Base-by-base conservation (phyloP, 2,329 filamentous ascomycete species). In the Talaromyces funiculosus region DNA sequence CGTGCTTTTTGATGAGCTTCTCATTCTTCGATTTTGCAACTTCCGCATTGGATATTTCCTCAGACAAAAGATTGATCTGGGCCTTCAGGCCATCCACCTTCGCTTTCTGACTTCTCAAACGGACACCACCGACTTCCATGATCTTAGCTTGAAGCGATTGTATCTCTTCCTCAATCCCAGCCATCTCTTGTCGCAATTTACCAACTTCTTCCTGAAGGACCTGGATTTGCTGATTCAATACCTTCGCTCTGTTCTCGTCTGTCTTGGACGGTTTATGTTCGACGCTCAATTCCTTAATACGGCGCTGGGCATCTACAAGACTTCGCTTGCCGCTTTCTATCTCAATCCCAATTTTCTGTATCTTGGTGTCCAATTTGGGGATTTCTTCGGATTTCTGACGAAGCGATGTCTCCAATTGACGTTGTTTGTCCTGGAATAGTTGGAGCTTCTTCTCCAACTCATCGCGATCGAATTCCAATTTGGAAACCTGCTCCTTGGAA, bases 111-210 rank as follows among this genome's bases (percentile, higher is more conserved):
- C 88, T 85, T 59, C 94, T 88, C 18, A 99, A 85, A 76, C 90
- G 92, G 69, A 97, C 92, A 75, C 94, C 94, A 70, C 94, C 94
- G 64, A 96, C 88, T 75, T 97, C 89, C 94, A 99, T 97, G 70
- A 99, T 99, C 80, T 92, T 96, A 81, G 94, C 88, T 72, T 99
- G 93, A 1, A 99, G 81, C 20, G 83, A 83, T 76, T 96, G 93
- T 76, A 99, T 97, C 74, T 97, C 94, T 26, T 88, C 87, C 72
- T 99, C 94, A 8, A 96, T 86, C 49, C 88, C 94, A 1, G 90
- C 85, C n/a, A 90, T 97, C 75, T 97, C 91, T 9, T 84, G 81
- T 63, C 86, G 90, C 9, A 99, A 82, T 68, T 88, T 89, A 61
- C 89, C 85, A 10, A 96, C 85, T 68, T 96, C 90, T 66, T 85